These are phyloP conservation scores for Chlamydomonas schloesseri DNA, from an alignment of 139 green algal species.

Conservation along the genomic window DNA sequence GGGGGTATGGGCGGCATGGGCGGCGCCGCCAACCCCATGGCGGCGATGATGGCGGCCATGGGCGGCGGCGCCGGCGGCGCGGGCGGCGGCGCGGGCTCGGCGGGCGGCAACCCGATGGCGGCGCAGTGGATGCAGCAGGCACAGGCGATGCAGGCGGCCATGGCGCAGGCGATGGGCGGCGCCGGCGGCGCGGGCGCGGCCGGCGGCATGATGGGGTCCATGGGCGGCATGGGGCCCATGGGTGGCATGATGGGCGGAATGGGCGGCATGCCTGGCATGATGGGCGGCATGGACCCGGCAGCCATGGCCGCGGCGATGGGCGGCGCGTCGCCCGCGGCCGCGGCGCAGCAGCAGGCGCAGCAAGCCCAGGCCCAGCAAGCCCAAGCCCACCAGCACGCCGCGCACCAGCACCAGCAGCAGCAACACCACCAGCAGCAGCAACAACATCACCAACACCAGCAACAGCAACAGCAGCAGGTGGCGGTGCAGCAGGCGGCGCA, in stretches of 20 bases:
- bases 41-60: not conserved
- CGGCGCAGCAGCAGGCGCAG: no score
- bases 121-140: conserved; percentile 40
- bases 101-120: not conserved
- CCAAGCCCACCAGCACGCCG: no score
- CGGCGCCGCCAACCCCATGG: not conserved
- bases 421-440: no score
- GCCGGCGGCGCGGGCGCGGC: not conserved
- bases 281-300: not conserved
- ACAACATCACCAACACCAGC: no score
- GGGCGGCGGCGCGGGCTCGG: not conserved
- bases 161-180: conserved; percentile 4
- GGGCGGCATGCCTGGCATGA: not conserved
- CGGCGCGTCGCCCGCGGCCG: no score
- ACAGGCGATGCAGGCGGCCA: conserved; percentile 6
- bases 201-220: not conserved
- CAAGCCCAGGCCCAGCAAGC: no score
- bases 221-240: not conserved
- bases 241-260: not conserved
- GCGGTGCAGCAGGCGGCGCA: not conserved
- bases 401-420: no score
- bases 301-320: not conserved
- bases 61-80: conserved; percentile 5
- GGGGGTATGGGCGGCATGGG: conserved; percentile 27
- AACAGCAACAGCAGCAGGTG: not conserved